Evolutionary conservation across 352 stramenopile genomes (phyloP), one percentile per base, ranked within the genome.

Genomic region (Blastocystis sp.): DNA sequence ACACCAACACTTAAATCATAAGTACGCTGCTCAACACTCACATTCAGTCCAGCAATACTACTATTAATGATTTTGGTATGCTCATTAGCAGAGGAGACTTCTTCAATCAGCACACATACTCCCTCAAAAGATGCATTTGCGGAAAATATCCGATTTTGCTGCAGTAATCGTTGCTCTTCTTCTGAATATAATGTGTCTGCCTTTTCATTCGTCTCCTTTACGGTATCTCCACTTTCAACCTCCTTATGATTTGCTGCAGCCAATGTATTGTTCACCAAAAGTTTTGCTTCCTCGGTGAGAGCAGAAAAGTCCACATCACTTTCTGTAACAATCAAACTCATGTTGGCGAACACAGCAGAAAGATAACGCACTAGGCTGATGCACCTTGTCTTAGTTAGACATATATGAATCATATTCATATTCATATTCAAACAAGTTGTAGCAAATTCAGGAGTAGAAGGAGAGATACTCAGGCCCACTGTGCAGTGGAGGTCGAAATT

Each of bases 91-190:
- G 70, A 61, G 0, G 70, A 80, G 6, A 80, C 70, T 43, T 80
- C 70, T 41, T 80, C 70, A n/a, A 80, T 80, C 26, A 80, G 70
- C 4, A 80, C 70, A 7, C 9, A 63, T 34, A 80, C 70, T 41
- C 70, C 70, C 39, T 39, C 55, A 41, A 80, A 34, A 7, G 26
- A 18, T 18, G 70, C 34, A 20, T 37, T 50, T 4, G 64, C 4
- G 9, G 45, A 50, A 18, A 80, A 53, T 64, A 63, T 80, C 2
- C 50, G 45, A 13, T 80, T 80, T 13, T 41, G 70, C 34, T 80
- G 70, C 7, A 80, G 70, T 18, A 80, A 47, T 41, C 45, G 43
- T 20, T 61, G 53, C n/a, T 62, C 70, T 11, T 62, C 43, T n/a
- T 77, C 66, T 45, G 23, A 43, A n/a, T 73, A 18, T 20, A 50